A percentile compares a stretch with the other conserved stretches of the same genome.
Evolutionary conservation across 2,329 filamentous ascomycete genomes (phyloP).

Genomic region (Aspergillus bombycis): DNA sequence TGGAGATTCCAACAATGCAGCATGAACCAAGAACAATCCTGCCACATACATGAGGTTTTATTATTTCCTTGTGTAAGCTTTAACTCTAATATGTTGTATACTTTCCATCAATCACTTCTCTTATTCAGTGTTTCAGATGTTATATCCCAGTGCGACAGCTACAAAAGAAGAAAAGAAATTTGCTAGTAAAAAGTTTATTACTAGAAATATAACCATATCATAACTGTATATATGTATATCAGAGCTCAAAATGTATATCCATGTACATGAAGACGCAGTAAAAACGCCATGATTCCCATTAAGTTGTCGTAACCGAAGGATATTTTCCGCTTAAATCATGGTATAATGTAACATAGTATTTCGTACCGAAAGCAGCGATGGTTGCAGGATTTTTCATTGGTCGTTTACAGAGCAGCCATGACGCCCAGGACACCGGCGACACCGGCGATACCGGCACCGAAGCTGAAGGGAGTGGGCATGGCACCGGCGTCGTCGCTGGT

Average conservation of each 20-base stretch:
- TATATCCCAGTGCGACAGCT: too few relatives aligned
- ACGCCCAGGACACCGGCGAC: conserved; percentile 33
- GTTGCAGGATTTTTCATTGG: too few relatives aligned
- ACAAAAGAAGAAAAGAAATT: too few relatives aligned
- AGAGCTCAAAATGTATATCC: neutral
- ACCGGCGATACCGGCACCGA: conserved; percentile 23
- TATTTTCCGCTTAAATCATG: conserved; percentile 1
- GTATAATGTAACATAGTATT: neutral
- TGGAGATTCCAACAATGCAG: too few relatives aligned
- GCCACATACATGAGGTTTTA: too few relatives aligned
- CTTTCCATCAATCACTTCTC: too few relatives aligned
- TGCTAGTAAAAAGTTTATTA: neutral
- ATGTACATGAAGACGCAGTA: neutral
- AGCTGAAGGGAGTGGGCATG: conserved; percentile 26
- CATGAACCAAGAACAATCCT: too few relatives aligned
- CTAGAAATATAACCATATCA: neutral
- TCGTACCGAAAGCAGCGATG: neutral
- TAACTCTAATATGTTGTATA: too few relatives aligned
- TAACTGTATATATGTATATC: neutral
- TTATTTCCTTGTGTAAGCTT: too few relatives aligned
- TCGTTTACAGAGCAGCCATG: conserved; percentile 34
- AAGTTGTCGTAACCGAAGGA: neutral
- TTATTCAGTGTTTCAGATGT: too few relatives aligned
- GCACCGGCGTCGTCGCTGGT: conserved; percentile 24
- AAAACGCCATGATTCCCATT: conserved; percentile 5